Evolutionary conservation across 257 asterid species (phyloP).

Genomic region (Nicotiana tabacum): DNA sequence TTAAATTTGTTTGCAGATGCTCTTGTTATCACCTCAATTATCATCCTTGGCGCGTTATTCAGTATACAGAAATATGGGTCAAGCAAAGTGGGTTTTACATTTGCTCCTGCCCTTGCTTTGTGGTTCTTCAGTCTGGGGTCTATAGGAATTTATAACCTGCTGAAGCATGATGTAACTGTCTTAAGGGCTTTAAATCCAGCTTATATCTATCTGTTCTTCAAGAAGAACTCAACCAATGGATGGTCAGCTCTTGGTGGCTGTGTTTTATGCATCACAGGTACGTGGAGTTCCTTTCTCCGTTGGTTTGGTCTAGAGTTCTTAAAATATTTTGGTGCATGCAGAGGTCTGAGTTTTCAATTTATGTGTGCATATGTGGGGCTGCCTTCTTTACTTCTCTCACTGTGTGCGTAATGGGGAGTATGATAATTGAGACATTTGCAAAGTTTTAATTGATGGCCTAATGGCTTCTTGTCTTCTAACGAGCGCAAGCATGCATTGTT

Average conservation of each 20-base stretch:
- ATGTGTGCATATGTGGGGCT: not conserved
- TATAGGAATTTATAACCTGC: slow-evolving; percentile 76
- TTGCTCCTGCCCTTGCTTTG: slow-evolving; percentile 92
- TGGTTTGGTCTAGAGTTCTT: not conserved
- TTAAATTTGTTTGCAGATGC: slow-evolving; percentile 56
- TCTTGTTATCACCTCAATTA: slow-evolving; percentile 73
- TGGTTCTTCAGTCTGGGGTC: slow-evolving; percentile 91
- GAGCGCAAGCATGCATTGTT: not conserved
- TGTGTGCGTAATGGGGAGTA: not conserved
- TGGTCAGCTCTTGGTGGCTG: slow-evolving; percentile 99
- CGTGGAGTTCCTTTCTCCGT: slow-evolving; percentile 2
- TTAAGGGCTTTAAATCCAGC: slow-evolving; percentile 78
- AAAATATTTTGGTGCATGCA: not conserved
- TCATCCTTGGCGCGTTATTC: slow-evolving; percentile 72
- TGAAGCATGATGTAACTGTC: slow-evolving; percentile 64
- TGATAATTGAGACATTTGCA: not conserved
- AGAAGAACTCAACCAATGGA: slow-evolving; percentile 54
- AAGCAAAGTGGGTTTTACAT: slow-evolving; percentile 78
- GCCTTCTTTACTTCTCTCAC: not conserved
- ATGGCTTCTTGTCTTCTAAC: not conserved
- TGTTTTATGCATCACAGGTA: slow-evolving; percentile 97
- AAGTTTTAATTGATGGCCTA: not conserved
- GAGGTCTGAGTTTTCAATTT: not conserved
- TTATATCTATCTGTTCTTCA: slow-evolving; percentile 78
- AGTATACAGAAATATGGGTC: slow-evolving; percentile 92